These are phyloP conservation scores for Suhomyces tanzawaensis DNA, from an alignment of 805 yeast genomes.

Conservation along the genomic window DNA sequence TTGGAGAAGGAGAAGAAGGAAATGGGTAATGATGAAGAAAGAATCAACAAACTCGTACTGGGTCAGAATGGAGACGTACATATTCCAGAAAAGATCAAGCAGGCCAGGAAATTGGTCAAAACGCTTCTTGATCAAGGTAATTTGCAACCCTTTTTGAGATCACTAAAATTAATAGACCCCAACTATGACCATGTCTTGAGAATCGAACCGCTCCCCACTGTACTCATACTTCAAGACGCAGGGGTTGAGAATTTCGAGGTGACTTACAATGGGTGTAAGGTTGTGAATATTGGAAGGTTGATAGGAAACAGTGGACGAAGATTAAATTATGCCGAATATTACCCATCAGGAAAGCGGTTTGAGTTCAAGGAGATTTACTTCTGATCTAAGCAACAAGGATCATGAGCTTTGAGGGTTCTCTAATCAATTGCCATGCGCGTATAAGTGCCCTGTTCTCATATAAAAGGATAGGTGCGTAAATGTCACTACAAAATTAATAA, in stretches of 20 bases:
- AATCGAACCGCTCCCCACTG: conserved; percentile 76
- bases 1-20: conserved; percentile 12
- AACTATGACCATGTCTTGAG: conserved; percentile 67
- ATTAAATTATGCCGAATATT: conserved; percentile 70
- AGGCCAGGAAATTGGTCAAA: conserved; percentile 69
- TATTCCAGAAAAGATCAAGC: conserved; percentile 46
- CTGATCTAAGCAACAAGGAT: too few relatives aligned
- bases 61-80: conserved; percentile 19
- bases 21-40: conserved; percentile 17
- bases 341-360: conserved; percentile 55
- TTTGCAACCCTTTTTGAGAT: conserved; percentile 71
- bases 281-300: conserved; percentile 54
- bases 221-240: conserved; percentile 61
- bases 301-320: conserved; percentile 33
- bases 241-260: conserved; percentile 70
- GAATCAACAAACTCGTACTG: conserved; percentile 21
- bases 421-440: too few relatives aligned
- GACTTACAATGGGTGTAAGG: conserved; percentile 78
- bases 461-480: too few relatives aligned
- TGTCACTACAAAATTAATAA: too few relatives aligned
- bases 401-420: too few relatives aligned
- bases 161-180: conserved; percentile 63
- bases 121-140: conserved; percentile 87
- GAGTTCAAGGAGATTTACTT: conserved; percentile 49
- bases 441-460: too few relatives aligned